These are phyloP conservation scores for Neurospora sp. DNA, from an alignment of 495 filamentous ascomycete species.

Conservation along the genomic window DNA sequence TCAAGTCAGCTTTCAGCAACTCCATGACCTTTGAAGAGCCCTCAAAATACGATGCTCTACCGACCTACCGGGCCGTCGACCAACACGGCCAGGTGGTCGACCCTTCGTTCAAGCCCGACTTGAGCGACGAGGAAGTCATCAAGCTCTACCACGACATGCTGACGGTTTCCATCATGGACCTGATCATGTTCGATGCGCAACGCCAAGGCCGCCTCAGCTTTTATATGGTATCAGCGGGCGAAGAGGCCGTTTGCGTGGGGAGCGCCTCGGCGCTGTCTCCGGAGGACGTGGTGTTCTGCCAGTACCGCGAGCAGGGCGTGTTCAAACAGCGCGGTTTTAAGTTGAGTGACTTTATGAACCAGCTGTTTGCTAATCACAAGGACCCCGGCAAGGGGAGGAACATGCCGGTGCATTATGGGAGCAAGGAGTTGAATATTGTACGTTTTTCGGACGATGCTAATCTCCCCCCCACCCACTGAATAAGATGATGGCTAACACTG, in stretches of 20 bases:
- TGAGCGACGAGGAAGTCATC: constrained; percentile 60
- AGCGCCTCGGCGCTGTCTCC: constrained; percentile 70
- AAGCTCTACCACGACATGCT: constrained; percentile 54
- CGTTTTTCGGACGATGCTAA: constrained; percentile 11
- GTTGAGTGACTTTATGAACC: constrained; percentile 83
- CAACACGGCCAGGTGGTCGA: constrained; percentile 74
- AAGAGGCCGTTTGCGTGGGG: constrained; percentile 88
- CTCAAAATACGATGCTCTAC: constrained; percentile 55
- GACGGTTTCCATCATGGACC: constrained; percentile 82
- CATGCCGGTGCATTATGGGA: constrained; percentile 97
- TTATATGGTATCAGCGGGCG: constrained; percentile 95
- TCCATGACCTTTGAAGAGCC: constrained; percentile 66
- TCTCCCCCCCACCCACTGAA: not conserved
- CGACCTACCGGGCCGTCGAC: constrained; percentile 81
- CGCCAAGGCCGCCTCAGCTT: constrained; percentile 80
- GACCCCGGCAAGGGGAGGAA: constrained; percentile 80
- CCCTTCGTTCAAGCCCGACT: constrained; percentile 49
- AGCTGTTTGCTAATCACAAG: constrained; percentile 81
- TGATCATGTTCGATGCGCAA: constrained; percentile 84
- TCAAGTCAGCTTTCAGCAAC: constrained; percentile 85
- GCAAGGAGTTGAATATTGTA: constrained; percentile 70
- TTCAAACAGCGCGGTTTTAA: constrained; percentile 86
- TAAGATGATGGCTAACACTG: constrained; percentile 4
- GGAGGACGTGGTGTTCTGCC: constrained; percentile 86
- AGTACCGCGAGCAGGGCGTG: constrained; percentile 90